Evolutionary conservation across 148 eudicot species (phyloP).

Genomic region (Heliamphora exappendiculata): DNA sequence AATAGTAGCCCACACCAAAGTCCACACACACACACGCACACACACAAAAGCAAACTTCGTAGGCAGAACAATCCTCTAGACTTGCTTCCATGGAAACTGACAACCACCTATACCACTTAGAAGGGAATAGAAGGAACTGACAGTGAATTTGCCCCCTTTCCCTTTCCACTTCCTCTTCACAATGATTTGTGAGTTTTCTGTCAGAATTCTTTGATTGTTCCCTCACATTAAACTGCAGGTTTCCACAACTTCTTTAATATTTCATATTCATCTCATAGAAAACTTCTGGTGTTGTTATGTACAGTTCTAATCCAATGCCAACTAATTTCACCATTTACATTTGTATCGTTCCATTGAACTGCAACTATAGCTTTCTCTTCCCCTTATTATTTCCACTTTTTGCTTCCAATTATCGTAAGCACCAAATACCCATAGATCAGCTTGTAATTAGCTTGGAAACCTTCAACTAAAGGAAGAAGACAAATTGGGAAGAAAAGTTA

Average conservation of each 20-base stretch:
- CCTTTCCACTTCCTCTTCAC: not conserved
- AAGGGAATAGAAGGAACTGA: too few species aligned
- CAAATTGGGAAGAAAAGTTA: not conserved
- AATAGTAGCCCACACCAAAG: too few species aligned
- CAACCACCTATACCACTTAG: too few species aligned
- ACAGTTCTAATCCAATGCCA: not conserved
- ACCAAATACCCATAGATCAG: not conserved
- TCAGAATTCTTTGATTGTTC: not conserved
- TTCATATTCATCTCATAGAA: conserved; percentile 1
- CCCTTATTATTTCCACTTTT: not conserved
- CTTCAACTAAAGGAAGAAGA: not conserved
- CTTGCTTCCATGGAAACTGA: too few species aligned
- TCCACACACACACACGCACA: too few species aligned
- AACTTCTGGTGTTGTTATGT: not conserved
- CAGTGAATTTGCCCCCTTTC: too few species aligned
- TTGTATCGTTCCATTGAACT: not conserved
- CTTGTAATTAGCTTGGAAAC: not conserved
- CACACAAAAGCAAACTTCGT: too few species aligned
- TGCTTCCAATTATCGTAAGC: not conserved
- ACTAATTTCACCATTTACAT: not conserved
- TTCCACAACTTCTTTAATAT: not conserved
- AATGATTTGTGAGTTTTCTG: not conserved
- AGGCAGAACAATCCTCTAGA: too few species aligned
- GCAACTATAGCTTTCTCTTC: not conserved
- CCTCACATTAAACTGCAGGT: not conserved